Evolutionary conservation across 2,329 filamentous ascomycete genomes (phyloP).

Genomic region (Penicillium paneum): DNA sequence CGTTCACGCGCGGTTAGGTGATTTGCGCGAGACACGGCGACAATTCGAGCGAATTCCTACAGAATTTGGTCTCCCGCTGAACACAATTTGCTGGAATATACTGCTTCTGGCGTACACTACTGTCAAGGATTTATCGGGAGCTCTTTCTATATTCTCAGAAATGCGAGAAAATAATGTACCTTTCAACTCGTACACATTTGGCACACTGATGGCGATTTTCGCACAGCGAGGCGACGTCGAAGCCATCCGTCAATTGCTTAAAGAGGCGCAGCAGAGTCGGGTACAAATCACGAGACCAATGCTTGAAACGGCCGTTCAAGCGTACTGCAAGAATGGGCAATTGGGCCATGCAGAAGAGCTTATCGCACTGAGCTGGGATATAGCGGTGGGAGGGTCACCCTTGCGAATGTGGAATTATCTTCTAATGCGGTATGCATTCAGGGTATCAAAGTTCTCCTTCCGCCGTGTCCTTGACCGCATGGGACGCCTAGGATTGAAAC

Average conservation of each 20-base stretch:
- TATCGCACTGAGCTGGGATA: conserved; percentile 55
- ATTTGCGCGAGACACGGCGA: conserved; percentile 57
- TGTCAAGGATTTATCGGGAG: conserved; percentile 64
- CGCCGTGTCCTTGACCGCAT: conserved; percentile 56
- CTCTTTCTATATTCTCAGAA: conserved; percentile 61
- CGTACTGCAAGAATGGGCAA: conserved; percentile 59
- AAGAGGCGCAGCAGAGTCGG: conserved; percentile 55
- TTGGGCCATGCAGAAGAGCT: conserved; percentile 57
- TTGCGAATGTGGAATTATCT: conserved; percentile 76
- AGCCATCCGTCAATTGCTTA: conserved; percentile 63
- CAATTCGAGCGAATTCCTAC: conserved; percentile 62
- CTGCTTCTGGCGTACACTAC: conserved; percentile 69
- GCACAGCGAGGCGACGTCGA: conserved; percentile 70
- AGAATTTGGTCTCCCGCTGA: conserved; percentile 57
- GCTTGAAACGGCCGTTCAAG: conserved; percentile 64
- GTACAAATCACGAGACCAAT: conserved; percentile 57
- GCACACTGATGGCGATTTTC: conserved; percentile 69
- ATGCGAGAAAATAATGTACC: conserved; percentile 50
- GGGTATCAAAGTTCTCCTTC: conserved; percentile 56
- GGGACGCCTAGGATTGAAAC: conserved; percentile 49
- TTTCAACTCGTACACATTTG: conserved; percentile 65
- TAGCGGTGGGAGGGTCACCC: conserved; percentile 51
- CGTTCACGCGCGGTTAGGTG: conserved; percentile 66
- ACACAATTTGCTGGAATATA: conserved; percentile 68
- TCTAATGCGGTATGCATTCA: conserved; percentile 64